Evolutionary conservation across 176 grass and related monocot species (phyloP).

Genomic region (Zizania latifolia): DNA sequence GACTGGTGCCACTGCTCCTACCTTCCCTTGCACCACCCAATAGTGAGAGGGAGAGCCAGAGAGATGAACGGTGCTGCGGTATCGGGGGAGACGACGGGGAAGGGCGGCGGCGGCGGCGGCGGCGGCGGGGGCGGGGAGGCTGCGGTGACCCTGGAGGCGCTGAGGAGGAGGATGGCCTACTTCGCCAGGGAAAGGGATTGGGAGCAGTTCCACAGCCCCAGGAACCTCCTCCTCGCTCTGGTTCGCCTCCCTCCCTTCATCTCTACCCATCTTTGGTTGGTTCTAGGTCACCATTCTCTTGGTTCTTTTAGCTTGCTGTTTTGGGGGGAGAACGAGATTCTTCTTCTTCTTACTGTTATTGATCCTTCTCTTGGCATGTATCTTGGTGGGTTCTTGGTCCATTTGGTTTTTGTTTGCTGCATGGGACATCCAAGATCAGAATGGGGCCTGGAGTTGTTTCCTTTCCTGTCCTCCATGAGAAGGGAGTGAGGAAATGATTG

Average conservation of each 20-base stretch:
- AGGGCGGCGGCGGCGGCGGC: not conserved
- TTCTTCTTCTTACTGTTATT: not conserved
- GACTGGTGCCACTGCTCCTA: not conserved
- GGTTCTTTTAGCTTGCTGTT: not conserved
- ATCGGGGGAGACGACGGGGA: constrained; percentile 3
- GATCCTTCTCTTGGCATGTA: not conserved
- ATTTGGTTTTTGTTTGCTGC: not conserved
- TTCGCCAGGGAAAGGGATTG: constrained; percentile 71
- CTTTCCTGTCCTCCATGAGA: not conserved
- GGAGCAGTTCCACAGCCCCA: constrained; percentile 73
- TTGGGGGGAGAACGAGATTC: not conserved
- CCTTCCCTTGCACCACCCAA: not conserved
- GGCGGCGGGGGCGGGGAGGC: not conserved
- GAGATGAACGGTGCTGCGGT: constrained; percentile 3
- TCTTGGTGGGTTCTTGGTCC: not conserved
- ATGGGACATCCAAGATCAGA: not conserved
- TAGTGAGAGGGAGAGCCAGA: not conserved
- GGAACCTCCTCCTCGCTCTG: constrained; percentile 74
- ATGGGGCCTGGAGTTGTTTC: not conserved
- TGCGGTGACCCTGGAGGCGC: constrained; percentile 49
- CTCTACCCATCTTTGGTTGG: not conserved
- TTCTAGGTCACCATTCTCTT: not conserved
- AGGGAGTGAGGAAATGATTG: not conserved
- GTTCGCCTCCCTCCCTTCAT: not conserved
- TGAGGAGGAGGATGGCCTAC: constrained; percentile 64